Conservation (phyloP, 2,329 filamentous ascomycete species). For the Fusarium subtropicale region DNA sequence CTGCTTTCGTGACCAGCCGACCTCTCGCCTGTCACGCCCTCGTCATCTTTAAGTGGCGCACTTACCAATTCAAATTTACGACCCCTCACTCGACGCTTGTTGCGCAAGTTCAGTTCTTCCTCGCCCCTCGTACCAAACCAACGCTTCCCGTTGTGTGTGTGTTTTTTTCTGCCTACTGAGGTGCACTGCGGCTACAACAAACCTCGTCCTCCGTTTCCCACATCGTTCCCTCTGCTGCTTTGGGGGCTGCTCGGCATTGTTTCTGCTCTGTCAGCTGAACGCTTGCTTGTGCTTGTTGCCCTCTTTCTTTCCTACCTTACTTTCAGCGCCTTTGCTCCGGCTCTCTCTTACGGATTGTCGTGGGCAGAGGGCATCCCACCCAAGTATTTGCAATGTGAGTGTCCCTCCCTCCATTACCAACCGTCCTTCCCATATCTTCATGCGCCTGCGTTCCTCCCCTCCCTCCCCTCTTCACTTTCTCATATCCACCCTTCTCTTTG, state of each 20-base stretch:
- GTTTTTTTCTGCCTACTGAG: conserved; percentile 20
- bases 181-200: conserved; percentile 27
- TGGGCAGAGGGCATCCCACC: conserved; percentile 57
- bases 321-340: conserved; percentile 57
- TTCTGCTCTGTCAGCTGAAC: conserved; percentile 35
- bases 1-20: conserved; percentile 45
- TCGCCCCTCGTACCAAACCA: conserved; percentile 40
- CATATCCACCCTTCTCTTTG: conserved; percentile 28
- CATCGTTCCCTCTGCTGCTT: conserved; percentile 35
- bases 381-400: conserved; percentile 59
- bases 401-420: conserved; percentile 37
- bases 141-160: conserved; percentile 38
- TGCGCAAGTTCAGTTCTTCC: conserved; percentile 46
- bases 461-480: conserved; percentile 31
- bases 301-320: conserved; percentile 28
- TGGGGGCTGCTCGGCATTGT: conserved; percentile 41
- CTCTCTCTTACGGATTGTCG: conserved; percentile 60
- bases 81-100: conserved; percentile 44
- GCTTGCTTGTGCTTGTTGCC: conserved; percentile 30
- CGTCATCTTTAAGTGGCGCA: conserved; percentile 45
- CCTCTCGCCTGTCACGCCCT: conserved; percentile 44
- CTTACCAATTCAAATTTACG: conserved; percentile 37
- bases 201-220: conserved; percentile 41
- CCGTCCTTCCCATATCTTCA: conserved; percentile 32
- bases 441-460: conserved; percentile 26